Evolutionary conservation across 768 basidiomycete genomes (phyloP).

Genomic region (Suillus fuscotomentosus): DNA sequence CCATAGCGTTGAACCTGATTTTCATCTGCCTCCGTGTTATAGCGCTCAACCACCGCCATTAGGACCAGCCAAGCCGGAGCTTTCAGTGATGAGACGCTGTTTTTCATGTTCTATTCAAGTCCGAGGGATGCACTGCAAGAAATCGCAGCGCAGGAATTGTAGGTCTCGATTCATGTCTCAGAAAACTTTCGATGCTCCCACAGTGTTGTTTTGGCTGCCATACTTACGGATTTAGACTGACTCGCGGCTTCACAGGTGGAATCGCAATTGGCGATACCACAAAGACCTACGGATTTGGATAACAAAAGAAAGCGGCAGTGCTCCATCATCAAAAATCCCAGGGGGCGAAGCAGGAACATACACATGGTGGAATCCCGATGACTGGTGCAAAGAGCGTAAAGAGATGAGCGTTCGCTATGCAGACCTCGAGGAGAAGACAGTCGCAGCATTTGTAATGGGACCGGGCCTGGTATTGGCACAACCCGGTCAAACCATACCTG

Average conservation of each 20-base stretch:
- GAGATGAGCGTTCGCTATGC: constrained; percentile 74
- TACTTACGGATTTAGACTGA: constrained; percentile 7
- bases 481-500: constrained; percentile 28
- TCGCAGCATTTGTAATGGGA: constrained; percentile 57
- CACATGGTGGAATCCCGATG: constrained; percentile 86
- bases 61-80: constrained; percentile 75
- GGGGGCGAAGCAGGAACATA: constrained; percentile 87
- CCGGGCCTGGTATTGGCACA: constrained; percentile 45
- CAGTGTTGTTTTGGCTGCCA: not conserved
- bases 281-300: constrained; percentile 83
- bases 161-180: constrained; percentile 34
- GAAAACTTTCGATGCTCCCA: not conserved
- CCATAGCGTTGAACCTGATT: constrained; percentile 88
- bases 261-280: constrained; percentile 96
- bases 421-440: constrained; percentile 73
- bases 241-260: constrained; percentile 54
- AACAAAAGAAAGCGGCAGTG: constrained; percentile 83
- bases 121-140: constrained; percentile 93
- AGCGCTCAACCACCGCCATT: constrained; percentile 88
- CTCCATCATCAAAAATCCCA: constrained; percentile 71
- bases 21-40: constrained; percentile 88
- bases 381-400: constrained; percentile 74
- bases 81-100: constrained; percentile 95
- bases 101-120: constrained; percentile 97
- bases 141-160: constrained; percentile 94